Base-by-base conservation (phyloP, 805 yeast species). In the Nakazawaea populi region DNA sequence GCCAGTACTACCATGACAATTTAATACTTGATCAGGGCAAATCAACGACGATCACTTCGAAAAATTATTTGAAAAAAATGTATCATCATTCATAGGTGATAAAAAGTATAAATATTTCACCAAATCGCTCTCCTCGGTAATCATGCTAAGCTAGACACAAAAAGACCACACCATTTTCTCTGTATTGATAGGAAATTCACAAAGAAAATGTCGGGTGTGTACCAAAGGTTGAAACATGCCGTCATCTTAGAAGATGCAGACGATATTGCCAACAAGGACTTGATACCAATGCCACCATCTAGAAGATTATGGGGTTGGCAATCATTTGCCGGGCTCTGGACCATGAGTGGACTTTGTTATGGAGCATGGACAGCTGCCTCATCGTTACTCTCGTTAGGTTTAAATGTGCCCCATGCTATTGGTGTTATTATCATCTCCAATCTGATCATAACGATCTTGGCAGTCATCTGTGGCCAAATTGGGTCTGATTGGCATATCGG, bases 231-330 rank as follows among this genome's bases (percentile, higher is more conserved):
- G 4, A 41, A 29, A 24, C 8, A 41, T 41, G 44, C 31, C 48
- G 30, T 45, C 8, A 14, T 35, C 27, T 44, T 44, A 14, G 31
- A 40, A 12, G 48, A 45, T 10, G 18, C 52, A 7, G 39, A 28
- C 29, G 44, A 40, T 34, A 30, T 45, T 14, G 45, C 48, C 24
- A 72, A 71, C 41, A 64, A 67, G 30, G 80, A 76, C 54, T 67
- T 75, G 24, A 66, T 72, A 10, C 79, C 80, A 24, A 59, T 75
- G 52, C 76, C 76, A 1, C 73, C 74, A 3, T 49, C 55, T 7
- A 60, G 80, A 54, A 62, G 82, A 48, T 70, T 74, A 0, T 77
- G 82, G 82, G 73, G 71, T 12, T 58, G 62, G 32, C 63, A 68
- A 60, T 69, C 73, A 36, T 75, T 68, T 55, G 58, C 71, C 30